Evolutionary conservation across 768 basidiomycete genomes (phyloP).

Genomic region (Pleurotus platypus): DNA sequence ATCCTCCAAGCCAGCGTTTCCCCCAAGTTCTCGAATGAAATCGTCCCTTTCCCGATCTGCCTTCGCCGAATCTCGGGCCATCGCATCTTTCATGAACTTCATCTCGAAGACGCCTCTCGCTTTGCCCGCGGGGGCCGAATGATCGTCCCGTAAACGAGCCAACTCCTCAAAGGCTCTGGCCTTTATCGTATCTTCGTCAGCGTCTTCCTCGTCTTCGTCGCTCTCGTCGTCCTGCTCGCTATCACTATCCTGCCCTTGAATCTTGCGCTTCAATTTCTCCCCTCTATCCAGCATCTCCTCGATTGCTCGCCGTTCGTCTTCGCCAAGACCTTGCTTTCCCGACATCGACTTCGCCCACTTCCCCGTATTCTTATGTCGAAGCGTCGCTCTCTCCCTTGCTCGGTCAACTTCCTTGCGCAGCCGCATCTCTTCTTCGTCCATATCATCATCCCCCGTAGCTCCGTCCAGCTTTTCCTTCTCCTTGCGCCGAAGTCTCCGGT

Average conservation of each 20-base stretch:
- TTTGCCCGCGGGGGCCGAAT: constrained; percentile 29
- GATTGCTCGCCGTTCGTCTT: constrained; percentile 62
- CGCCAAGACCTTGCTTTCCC: constrained; percentile 49
- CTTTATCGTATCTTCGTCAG: constrained; percentile 55
- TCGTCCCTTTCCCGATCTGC: constrained; percentile 67
- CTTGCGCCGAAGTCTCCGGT: constrained; percentile 80
- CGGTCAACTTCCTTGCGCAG: constrained; percentile 75
- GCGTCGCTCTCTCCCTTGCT: constrained; percentile 85
- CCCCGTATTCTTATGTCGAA: constrained; percentile 83
- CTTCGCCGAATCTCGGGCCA: constrained; percentile 57
- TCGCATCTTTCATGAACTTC: constrained; percentile 98
- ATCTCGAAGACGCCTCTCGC: constrained; percentile 82
- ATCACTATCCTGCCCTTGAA: constrained; percentile 61
- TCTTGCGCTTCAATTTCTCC: constrained; percentile 75
- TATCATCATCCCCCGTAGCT: constrained; percentile 41
- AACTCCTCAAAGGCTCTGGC: constrained; percentile 78
- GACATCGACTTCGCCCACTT: constrained; percentile 84
- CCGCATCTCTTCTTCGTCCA: constrained; percentile 49
- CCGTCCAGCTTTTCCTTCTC: constrained; percentile 59
- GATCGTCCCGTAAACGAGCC: constrained; percentile 36
- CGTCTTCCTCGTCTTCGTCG: constrained; percentile 24
- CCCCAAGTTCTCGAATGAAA: constrained; percentile 67
- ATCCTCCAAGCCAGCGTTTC: constrained; percentile 19
- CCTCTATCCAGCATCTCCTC: constrained; percentile 87
- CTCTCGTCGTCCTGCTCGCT: constrained; percentile 41